A percentile compares a stretch with the other conserved stretches of the same genome.
These are phyloP conservation scores for Gossypium schwendimanii DNA, from an alignment of 441 rosid genomes.

Conservation along the genomic window DNA sequence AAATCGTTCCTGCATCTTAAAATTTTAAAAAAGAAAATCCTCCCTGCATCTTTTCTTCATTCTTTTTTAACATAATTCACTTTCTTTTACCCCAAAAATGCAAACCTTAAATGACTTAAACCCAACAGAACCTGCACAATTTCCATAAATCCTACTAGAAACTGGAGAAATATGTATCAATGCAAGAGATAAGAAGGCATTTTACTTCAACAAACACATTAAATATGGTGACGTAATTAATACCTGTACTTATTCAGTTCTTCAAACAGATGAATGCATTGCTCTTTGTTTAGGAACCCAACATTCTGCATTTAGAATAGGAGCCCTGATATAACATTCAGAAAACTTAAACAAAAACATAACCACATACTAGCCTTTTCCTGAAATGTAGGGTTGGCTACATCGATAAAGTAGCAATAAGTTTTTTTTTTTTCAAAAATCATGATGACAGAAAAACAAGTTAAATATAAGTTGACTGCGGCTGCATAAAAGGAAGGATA, in stretches of 20 bases:
- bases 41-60: neutral
- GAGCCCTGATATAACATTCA: conserved; percentile 11
- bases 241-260: conserved; percentile 86
- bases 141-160: conserved; percentile 3
- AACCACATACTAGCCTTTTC: neutral
- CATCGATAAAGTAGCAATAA: neutral
- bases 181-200: neutral
- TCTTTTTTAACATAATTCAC: neutral
- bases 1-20: neutral
- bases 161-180: neutral
- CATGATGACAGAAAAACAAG: neutral
- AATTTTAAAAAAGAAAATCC: no score
- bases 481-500: neutral
- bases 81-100: neutral
- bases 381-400: conserved; percentile 1
- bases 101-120: neutral
- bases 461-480: neutral
- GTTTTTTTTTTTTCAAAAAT: neutral
- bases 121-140: neutral
- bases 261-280: conserved; percentile 71
- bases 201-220: conserved; percentile 6
- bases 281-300: conserved; percentile 60
- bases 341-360: neutral
- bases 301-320: conserved; percentile 39
- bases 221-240: conserved; percentile 6